Base-by-base conservation (phyloP, 2,329 filamentous ascomycete genomes). In the Sclerotinia trifoliorum region DNA sequence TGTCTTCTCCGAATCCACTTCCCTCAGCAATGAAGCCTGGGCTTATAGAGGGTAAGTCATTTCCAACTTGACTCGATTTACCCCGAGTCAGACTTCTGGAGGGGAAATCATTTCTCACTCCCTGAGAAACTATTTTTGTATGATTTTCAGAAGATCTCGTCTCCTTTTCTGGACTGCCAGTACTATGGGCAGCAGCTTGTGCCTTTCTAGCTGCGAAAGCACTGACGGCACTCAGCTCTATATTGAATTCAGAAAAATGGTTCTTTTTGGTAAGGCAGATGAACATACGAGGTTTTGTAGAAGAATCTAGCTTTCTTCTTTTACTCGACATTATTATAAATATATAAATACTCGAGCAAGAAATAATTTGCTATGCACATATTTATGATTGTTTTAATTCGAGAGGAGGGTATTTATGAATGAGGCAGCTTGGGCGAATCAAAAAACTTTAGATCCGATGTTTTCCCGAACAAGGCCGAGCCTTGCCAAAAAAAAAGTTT, bases 231-330 rank as follows among this genome's bases (percentile, higher is more conserved):
- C 65, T 67, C 67, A 78, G 66, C 56, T 63, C 76, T 78, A 62
- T 13, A 60, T 32, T 42, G 48, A 65, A 69, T 72, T 74, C 54
- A 67, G 26, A 44, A 56, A 26, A 2, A 6, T 39, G 44, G 42
- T 55, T 61, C 13, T 54, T 55, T 21, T 64, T 49, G 24, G 29
- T 19, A 44, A 56, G 49, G 24, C 5, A 26, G 44, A 5, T 39
- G 13, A 19, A 75, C 80, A 72, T 73, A 82, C 81, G 75, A 69
- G 77, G 75, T 49, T 75, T 71, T 29, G 75, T 74, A 66, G 77
- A 74, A 64, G 75, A 70, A 70, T 81, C 77, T 11, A 84, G 69
- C 74, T 82, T 84, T 61, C 82, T 79, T 72, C 77, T 78, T 70
- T 82, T 82, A 68, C 58, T 67, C 39, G 65, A 63, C 65, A 67